phyloP scores from a whole-genome alignment of 495 filamentous ascomycete species.

The Diplogelasinospora grovesii region DNA sequence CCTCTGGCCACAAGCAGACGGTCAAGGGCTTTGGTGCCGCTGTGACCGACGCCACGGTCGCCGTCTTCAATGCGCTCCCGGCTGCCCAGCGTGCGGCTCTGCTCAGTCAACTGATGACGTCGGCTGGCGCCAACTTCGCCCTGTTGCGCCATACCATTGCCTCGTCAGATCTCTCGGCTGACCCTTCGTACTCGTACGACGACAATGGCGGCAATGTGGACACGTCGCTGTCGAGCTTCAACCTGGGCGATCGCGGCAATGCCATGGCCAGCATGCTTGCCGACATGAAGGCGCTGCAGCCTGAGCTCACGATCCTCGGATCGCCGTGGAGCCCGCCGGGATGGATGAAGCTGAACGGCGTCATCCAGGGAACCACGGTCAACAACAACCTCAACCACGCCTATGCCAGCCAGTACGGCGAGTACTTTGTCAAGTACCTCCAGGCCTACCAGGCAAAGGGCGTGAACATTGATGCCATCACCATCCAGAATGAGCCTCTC shows the following conservation, averaged over 20 bases:
- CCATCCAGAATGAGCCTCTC: conserved; percentile 52
- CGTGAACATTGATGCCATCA: conserved; percentile 46
- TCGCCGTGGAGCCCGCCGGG: conserved; percentile 49
- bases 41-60: conserved; percentile 50
- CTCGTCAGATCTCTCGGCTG: conserved; percentile 44
- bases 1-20: conserved; percentile 40
- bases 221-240: conserved; percentile 34
- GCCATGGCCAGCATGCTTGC: conserved; percentile 46
- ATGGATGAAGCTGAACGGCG: conserved; percentile 53
- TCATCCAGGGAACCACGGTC: conserved; percentile 38
- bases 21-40: conserved; percentile 50
- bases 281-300: conserved; percentile 31
- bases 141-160: conserved; percentile 51
- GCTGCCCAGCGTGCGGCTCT: conserved; percentile 33
- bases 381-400: conserved; percentile 48
- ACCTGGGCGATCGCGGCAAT: conserved; percentile 41
- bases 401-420: conserved; percentile 39
- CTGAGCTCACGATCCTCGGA: conserved; percentile 37
- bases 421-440: conserved; percentile 54
- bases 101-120: conserved; percentile 41
- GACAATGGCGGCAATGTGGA: conserved; percentile 38
- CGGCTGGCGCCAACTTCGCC: conserved; percentile 40
- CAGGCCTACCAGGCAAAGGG: conserved; percentile 41
- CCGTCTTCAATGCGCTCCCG: conserved; percentile 41
- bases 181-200: conserved; percentile 48